phyloP scores from a whole-genome alignment of 768 basidiomycete genomes.

The Phlebiopsis gigantea region DNA sequence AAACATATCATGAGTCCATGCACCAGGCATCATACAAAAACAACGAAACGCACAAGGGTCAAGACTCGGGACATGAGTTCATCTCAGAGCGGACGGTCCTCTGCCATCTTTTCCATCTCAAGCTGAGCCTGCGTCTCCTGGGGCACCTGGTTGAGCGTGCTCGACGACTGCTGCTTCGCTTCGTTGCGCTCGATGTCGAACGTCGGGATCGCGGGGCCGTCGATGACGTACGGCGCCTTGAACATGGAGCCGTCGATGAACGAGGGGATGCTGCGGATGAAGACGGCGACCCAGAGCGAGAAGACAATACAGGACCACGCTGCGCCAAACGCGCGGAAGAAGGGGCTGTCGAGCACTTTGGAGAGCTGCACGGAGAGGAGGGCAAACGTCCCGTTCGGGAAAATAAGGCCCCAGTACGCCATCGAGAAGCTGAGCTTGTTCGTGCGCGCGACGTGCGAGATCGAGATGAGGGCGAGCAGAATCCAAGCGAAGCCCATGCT shows the following conservation, averaged over 20 bases:
- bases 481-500: conserved; percentile 54
- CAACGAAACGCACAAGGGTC: not conserved
- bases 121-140: conserved; percentile 54
- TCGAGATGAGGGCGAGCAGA: conserved; percentile 36
- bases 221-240: conserved; percentile 16
- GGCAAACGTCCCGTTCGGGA: conserved; percentile 51
- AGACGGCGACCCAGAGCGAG: conserved; percentile 40
- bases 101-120: conserved; percentile 6
- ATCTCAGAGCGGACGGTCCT: conserved; percentile 52
- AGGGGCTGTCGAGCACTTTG: conserved; percentile 39
- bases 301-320: conserved; percentile 47
- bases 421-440: conserved; percentile 39
- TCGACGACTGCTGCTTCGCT: conserved; percentile 87
- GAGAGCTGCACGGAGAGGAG: conserved; percentile 46
- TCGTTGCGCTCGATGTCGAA: conserved; percentile 64
- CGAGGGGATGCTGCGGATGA: conserved; percentile 76
- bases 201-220: conserved; percentile 31
- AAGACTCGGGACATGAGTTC: conserved; percentile 64
- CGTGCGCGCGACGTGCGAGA: conserved; percentile 25
- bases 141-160: conserved; percentile 8
- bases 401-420: conserved; percentile 51
- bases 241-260: conserved; percentile 56
- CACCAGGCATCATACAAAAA: not conserved
- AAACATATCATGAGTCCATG: not conserved
- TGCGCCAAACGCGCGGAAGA: conserved; percentile 49